phyloP scores from a whole-genome alignment of 768 basidiomycete genomes.

The Amanita muscaria region DNA sequence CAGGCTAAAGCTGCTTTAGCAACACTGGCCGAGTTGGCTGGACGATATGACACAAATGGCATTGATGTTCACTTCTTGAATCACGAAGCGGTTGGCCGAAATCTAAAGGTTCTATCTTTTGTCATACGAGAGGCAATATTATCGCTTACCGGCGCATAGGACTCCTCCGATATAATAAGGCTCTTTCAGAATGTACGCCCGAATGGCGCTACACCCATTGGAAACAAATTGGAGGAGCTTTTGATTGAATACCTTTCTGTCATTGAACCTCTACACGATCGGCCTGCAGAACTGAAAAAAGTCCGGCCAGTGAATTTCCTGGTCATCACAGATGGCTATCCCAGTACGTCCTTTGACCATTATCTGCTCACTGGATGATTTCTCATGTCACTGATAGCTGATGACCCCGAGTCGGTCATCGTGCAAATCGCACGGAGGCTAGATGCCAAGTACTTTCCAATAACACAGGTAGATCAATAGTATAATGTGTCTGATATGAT shows the following conservation, averaged over 20 bases:
- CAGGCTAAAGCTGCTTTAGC: conserved; percentile 40
- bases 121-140: background rate
- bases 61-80: conserved; percentile 60
- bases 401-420: conserved; percentile 42
- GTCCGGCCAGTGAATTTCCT: conserved; percentile 53
- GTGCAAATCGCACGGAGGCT: conserved; percentile 39
- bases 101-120: conserved; percentile 28
- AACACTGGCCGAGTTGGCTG: conserved; percentile 38
- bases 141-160: conserved; percentile 20
- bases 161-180: conserved; percentile 23
- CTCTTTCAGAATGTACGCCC: conserved; percentile 39
- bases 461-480: conserved; percentile 35
- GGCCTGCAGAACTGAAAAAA: conserved; percentile 15
- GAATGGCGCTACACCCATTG: conserved; percentile 37
- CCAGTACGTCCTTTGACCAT: conserved; percentile 32
- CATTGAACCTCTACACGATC: background rate
- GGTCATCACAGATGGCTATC: conserved; percentile 55
- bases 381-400: conserved; percentile 26
- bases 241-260: conserved; percentile 10
- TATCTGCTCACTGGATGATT: background rate
- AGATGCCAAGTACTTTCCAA: conserved; percentile 41
- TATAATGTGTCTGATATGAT: background rate
- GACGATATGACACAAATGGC: conserved; percentile 46
- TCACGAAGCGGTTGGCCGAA: conserved; percentile 19
- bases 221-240: conserved; percentile 24